Base-by-base conservation (phyloP, 768 basidiomycete species). In the Multifurca ochricompacta region DNA sequence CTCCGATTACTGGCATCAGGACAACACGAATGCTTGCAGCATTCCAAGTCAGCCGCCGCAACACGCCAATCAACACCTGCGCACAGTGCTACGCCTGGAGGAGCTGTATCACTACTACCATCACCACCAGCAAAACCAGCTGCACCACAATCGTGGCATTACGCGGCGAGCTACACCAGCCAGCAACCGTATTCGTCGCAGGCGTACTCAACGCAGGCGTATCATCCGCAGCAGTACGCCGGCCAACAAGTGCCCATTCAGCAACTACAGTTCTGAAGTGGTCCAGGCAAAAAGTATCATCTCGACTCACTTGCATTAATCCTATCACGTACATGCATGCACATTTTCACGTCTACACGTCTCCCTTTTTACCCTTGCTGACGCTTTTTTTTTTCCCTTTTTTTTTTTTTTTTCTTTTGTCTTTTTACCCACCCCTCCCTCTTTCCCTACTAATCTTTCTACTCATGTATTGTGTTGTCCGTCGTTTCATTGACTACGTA, bases 1-100 rank as follows among this genome's bases (percentile, higher is more conserved):
- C 74, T 97, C 0, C 81, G 83, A 40, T 72, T 96, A 63, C 77
- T 97, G 40, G 89, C 90, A 3, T 80, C 79, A 48, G 87, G 88
- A 3, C 73, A 82, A 60, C 87, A 82, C 63, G 77, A 78, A 53
- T 80, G 77, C 58, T 56, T 81, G 21, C 70, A 69, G 51, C 66
- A 73, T 30, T 46, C 53, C 40, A 58, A 60, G 44, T 53, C 63
- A 36, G 56, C 53, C 25, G 32, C 35, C 23, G 43, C 44, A 31
- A 57, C 55, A 2, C 50, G 61, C 10, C 55, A 59, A 36, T 46
- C 59, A 14, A 59, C 59, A 3, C 59, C 56, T 18, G 14, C 59
- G 3, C 56, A 49, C 16, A 18, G 45, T 8, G 40, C 45, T 6
- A 39, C 57, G 18, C 47, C 39, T 18, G 21, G 37, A 10, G 40